Base-by-base conservation (phyloP, 208 protist genomes). In the Trypanosoma rangeli region DNA sequence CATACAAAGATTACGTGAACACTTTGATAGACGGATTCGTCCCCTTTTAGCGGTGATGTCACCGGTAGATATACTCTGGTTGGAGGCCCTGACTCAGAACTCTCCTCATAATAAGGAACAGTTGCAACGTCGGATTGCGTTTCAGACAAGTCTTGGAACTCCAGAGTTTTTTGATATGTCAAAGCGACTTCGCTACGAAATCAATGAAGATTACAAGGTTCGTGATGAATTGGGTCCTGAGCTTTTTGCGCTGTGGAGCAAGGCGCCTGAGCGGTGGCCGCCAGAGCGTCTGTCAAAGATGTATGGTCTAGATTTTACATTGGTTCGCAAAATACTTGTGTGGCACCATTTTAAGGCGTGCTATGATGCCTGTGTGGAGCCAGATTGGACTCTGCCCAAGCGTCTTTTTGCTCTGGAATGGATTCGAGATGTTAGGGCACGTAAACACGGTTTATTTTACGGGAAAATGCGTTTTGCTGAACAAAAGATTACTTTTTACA, bases 121-220 rank as follows among this genome's bases (percentile, higher is more conserved):
- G 70, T 54, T 97, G 33, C 90, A 95, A 77, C 83, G 89, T 3
- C 85, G 84, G 61, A 95, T 97, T 73, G 93, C 82, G 20, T 94
- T 95, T 68, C 90, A 97, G 70, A 97, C 90, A 13, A 89, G 85
- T 44, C 76, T 97, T n/a, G 93, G 93, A 52, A 97, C 93, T 37
- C 93, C 93, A 26, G 90, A 97, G 77, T 97, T 97, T 65, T 95
- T 97, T 68, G 93, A 97, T 73, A 97, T 97, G 90, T 93, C 93
- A 29, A 90, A 90, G 68, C 80, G 93, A 18, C 82, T 97, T 59
- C 81, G 84, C 42, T 97, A 97, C 67, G 93, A 97, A 78, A 95
- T 97, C 64, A 97, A 97, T 73, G 93, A 97, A 65, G 93, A 97
- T 80, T 97, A 97, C 84, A 97, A 97, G 66, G 90, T 97, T 59